A percentile compares a stretch with the other conserved stretches of the same genome.
Evolutionary conservation across 2,329 filamentous ascomycete genomes (phyloP).

Genomic region (Lasiodiplodia sp.): DNA sequence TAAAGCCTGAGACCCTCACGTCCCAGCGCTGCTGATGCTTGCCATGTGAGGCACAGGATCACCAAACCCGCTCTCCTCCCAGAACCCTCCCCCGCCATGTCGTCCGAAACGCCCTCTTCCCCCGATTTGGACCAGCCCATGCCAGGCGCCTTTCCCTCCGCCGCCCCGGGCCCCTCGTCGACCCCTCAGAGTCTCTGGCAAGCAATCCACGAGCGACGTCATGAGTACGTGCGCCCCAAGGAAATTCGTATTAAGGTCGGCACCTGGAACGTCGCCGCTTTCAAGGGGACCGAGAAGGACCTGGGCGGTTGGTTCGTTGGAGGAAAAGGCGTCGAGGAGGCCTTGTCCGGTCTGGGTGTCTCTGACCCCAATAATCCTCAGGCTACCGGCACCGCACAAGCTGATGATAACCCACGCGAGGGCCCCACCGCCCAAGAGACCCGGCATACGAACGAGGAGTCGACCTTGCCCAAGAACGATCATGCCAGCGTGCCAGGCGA

Average conservation of each 20-base stretch:
- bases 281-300: slow-evolving; percentile 86
- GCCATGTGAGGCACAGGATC: slow-evolving; percentile 20
- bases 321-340: slow-evolving; percentile 73
- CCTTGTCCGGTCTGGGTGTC: slow-evolving; percentile 62
- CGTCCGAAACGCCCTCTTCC: slow-evolving; percentile 39
- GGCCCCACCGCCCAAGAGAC: slow-evolving; percentile 58
- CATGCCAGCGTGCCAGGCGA: slow-evolving; percentile 59
- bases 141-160: slow-evolving; percentile 58
- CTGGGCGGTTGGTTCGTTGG: slow-evolving; percentile 87
- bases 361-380: slow-evolving; percentile 36
- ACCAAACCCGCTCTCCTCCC: not conserved
- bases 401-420: slow-evolving; percentile 44
- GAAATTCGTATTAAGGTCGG: slow-evolving; percentile 87
- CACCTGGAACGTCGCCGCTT: slow-evolving; percentile 92
- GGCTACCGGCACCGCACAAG: slow-evolving; percentile 37
- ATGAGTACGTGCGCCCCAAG: slow-evolving; percentile 79
- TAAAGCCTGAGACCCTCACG: not conserved
- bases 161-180: slow-evolving; percentile 34
- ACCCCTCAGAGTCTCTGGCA: slow-evolving; percentile 60
- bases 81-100: slow-evolving; percentile 14
- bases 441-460: slow-evolving; percentile 50
- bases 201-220: slow-evolving; percentile 72
- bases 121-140: slow-evolving; percentile 53
- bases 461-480: slow-evolving; percentile 56
- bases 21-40: slow-evolving; percentile 2